Evolutionary conservation across 2,329 filamentous ascomycete genomes (phyloP).

Genomic region (Berkeleyomyces basicola): DNA sequence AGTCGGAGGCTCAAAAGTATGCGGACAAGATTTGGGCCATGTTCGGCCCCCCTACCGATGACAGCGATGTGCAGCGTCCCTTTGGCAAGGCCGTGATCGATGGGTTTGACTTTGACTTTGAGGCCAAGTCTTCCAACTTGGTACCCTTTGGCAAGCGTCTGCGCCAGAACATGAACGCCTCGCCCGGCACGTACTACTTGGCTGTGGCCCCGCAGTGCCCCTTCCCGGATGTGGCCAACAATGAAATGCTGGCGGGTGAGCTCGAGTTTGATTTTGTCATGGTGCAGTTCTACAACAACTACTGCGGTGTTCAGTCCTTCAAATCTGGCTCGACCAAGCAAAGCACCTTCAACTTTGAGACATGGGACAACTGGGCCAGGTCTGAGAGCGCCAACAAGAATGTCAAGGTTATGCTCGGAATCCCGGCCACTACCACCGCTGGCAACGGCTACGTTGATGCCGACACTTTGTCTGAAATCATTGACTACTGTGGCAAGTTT

Average conservation of each 20-base stretch:
- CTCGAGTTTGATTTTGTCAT: conserved; percentile 28
- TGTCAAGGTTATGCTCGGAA: conserved; percentile 30
- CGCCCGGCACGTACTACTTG: conserved; percentile 21
- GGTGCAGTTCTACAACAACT: conserved; percentile 37
- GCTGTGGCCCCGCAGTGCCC: conserved; percentile 31
- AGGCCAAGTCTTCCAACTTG: conserved; percentile 17
- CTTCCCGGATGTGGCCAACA: conserved; percentile 20
- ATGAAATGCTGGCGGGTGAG: conserved; percentile 25
- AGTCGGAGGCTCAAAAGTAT: conserved; percentile 21
- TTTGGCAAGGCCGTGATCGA: conserved; percentile 23
- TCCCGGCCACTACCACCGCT: conserved; percentile 21
- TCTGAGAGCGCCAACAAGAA: conserved; percentile 35
- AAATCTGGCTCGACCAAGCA: conserved; percentile 19
- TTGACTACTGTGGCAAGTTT: conserved; percentile 24
- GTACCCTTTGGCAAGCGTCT: conserved; percentile 24
- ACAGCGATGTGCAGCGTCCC: conserved; percentile 23
- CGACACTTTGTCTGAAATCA: conserved; percentile 21
- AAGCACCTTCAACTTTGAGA: conserved; percentile 27
- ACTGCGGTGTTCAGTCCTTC: conserved; percentile 40
- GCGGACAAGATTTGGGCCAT: conserved; percentile 24
- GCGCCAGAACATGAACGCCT: conserved; percentile 30
- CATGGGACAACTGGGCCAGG: conserved; percentile 45
- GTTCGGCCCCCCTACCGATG: conserved; percentile 22
- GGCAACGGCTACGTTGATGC: conserved; percentile 28
- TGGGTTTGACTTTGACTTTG: conserved; percentile 29